A percentile compares a stretch with the other conserved stretches of the same genome.
These are phyloP conservation scores for Jaapia argillacea DNA, from an alignment of 768 basidiomycete genomes.

Conservation along the genomic window DNA sequence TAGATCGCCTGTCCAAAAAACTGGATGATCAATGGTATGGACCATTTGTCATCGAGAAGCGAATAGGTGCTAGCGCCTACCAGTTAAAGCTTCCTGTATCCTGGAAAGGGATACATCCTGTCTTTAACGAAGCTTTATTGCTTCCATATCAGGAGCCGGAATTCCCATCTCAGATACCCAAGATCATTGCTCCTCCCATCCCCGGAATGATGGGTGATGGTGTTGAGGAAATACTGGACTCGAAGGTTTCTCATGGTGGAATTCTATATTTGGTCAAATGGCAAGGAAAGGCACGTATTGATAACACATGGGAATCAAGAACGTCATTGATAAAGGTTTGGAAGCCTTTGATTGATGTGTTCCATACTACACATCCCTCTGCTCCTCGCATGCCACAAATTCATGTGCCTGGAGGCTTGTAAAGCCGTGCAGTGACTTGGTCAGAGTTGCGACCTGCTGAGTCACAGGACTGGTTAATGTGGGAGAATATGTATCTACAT, in stretches of 20 bases:
- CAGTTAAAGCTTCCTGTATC: conserved; percentile 11
- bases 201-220: conserved; percentile 8
- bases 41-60: conserved; percentile 16
- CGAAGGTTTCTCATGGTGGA: neutral
- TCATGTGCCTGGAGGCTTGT: neutral
- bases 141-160: conserved; percentile 3
- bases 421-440: too few species aligned
- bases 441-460: too few species aligned
- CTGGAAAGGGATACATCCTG: conserved; percentile 12
- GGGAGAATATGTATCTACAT: too few species aligned
- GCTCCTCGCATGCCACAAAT: neutral
- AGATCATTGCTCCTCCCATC: conserved; percentile 4
- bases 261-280: conserved; percentile 12
- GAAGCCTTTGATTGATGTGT: neutral
- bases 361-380: neutral
- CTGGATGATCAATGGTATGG: conserved; percentile 15
- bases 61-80: conserved; percentile 10
- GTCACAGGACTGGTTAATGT: too few species aligned
- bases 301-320: conserved; percentile 13
- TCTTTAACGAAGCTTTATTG: conserved; percentile 7
- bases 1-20: conserved; percentile 9
- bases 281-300: conserved; percentile 11
- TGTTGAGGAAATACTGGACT: conserved; percentile 11
- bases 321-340: neutral
- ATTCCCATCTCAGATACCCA: conserved; percentile 9